phyloP scores from a whole-genome alignment of 805 yeast genomes.

The Candida incommunis region DNA sequence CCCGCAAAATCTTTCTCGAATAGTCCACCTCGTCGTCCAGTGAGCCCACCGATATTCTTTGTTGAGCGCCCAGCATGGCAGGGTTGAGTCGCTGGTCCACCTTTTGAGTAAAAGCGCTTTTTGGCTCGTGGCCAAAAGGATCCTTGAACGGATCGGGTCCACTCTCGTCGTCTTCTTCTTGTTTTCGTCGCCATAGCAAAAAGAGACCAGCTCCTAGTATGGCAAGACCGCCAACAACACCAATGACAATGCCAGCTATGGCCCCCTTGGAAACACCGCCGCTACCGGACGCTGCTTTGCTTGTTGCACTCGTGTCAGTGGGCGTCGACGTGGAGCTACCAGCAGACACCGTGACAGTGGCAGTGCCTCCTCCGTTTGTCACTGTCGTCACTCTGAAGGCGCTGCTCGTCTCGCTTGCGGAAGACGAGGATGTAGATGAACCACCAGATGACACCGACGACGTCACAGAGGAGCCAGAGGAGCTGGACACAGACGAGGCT shows the following conservation, averaged over 20 bases:
- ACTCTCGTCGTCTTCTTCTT: constrained; percentile 21
- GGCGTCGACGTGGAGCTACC: constrained; percentile 8
- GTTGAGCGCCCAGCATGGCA: constrained; percentile 64
- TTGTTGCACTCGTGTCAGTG: constrained; percentile 18
- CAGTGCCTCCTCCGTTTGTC: constrained; percentile 2
- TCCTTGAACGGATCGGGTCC: constrained; percentile 19
- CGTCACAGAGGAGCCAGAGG: constrained; percentile 10
- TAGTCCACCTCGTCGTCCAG: constrained; percentile 78
- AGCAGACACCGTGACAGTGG: constrained; percentile 2
- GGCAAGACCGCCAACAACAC: constrained; percentile 33
- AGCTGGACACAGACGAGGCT: constrained; percentile 11
- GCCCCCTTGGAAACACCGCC: constrained; percentile 30
- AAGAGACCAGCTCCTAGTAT: constrained; percentile 28
- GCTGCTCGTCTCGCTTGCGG: constrained; percentile 9
- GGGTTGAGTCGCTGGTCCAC: constrained; percentile 61
- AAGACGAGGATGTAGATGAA: constrained; percentile 6
- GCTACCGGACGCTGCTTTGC: constrained; percentile 13
- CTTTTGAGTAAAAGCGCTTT: constrained; percentile 15
- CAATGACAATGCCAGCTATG: constrained; percentile 49
- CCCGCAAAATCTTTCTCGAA: constrained; percentile 65
- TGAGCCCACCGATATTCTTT: constrained; percentile 68
- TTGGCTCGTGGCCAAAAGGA: constrained; percentile 16
- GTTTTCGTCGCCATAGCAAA: constrained; percentile 29
- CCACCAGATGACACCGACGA: constrained; percentile 14
- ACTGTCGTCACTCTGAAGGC: constrained; percentile 9